A percentile compares a stretch with the other conserved stretches of the same genome.
These are phyloP conservation scores for Monascus purpureus DNA, from an alignment of 495 filamentous ascomycete genomes.

Conservation along the genomic window DNA sequence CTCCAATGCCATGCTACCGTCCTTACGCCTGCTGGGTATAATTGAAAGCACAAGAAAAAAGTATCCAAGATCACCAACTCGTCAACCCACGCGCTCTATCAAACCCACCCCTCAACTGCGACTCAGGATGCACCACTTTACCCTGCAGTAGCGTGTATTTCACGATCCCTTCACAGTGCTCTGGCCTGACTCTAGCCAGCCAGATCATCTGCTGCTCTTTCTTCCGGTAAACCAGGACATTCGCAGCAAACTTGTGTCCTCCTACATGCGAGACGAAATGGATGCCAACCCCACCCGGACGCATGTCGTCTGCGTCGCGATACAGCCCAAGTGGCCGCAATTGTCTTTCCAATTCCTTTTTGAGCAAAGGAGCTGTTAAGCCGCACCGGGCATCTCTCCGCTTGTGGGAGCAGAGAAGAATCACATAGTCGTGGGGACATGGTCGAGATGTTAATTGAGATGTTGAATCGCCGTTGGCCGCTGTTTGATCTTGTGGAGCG, in stretches of 20 bases:
- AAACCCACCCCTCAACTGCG: slow-evolving; percentile 81
- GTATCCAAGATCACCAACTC: slow-evolving; percentile 64
- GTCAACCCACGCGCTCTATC: slow-evolving; percentile 60
- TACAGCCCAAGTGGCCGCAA: slow-evolving; percentile 70
- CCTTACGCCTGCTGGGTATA: too few species aligned
- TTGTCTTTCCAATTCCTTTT: slow-evolving; percentile 76
- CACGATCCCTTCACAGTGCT: slow-evolving; percentile 89
- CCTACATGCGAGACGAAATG: slow-evolving; percentile 94
- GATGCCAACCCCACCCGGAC: slow-evolving; percentile 79
- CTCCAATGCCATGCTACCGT: too few species aligned
- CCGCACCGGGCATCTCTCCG: slow-evolving; percentile 90
- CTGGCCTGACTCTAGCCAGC: slow-evolving; percentile 74
- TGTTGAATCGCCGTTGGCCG: slow-evolving; percentile 20
- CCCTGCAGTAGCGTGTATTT: slow-evolving; percentile 80
- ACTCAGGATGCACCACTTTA: slow-evolving; percentile 79
- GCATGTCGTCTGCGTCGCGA: slow-evolving; percentile 73
- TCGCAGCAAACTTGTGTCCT: slow-evolving; percentile 87
- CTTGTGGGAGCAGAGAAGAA: slow-evolving; percentile 88
- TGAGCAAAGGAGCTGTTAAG: slow-evolving; percentile 75
- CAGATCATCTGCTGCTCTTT: slow-evolving; percentile 74
- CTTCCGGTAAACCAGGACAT: slow-evolving; percentile 76
- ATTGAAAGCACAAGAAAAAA: too few species aligned
- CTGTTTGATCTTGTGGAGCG: slow-evolving; percentile 45
- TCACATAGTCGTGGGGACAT: slow-evolving; percentile 66
- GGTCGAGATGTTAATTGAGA: slow-evolving; percentile 36